Conservation (phyloP, 2,329 filamentous ascomycete species). For the Pleoardoris graminearum region DNA sequence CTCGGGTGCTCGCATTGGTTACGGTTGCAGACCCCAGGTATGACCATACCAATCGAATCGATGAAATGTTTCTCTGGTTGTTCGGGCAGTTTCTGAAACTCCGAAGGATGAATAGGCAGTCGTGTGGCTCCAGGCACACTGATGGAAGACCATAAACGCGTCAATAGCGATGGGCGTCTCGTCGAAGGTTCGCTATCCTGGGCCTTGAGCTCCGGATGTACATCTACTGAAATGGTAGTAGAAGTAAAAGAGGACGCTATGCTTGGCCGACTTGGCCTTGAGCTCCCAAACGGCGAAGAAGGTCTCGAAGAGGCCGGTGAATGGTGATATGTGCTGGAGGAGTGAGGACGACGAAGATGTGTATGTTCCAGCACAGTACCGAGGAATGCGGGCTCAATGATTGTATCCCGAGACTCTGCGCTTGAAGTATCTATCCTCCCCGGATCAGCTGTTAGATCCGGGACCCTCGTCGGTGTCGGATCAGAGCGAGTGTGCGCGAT, state of each 20-base stretch:
- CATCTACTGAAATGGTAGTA: slow-evolving; percentile 15
- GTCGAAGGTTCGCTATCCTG: neutral
- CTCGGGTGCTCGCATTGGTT: slow-evolving; percentile 18
- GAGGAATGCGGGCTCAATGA: neutral
- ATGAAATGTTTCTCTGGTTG: slow-evolving; percentile 30
- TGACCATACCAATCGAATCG: slow-evolving; percentile 31
- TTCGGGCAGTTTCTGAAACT: slow-evolving; percentile 23
- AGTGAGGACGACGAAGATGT: slow-evolving; percentile 1
- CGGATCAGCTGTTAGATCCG: neutral
- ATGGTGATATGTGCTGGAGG: neutral
- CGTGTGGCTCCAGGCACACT: slow-evolving; percentile 5
- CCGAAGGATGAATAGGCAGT: slow-evolving; percentile 10
- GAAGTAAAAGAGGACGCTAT: slow-evolving; percentile 15
- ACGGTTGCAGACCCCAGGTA: slow-evolving; percentile 28
- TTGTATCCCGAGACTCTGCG: slow-evolving; percentile 1
- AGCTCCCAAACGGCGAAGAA: neutral
- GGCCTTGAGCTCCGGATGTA: neutral
- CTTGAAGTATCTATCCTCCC: neutral
- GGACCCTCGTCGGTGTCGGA: neutral
- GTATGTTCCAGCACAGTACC: no score
- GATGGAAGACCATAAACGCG: slow-evolving; percentile 20
- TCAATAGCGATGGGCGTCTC: slow-evolving; percentile 20
- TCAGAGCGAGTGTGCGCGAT: slow-evolving; percentile 2
- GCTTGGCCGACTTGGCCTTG: slow-evolving; percentile 8
- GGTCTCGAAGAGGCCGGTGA: slow-evolving; percentile 7